Evolutionary conservation across 495 filamentous ascomycete species (phyloP), one percentile per base, ranked within the genome.

Genomic region (Beverwykella pulmonaria): DNA sequence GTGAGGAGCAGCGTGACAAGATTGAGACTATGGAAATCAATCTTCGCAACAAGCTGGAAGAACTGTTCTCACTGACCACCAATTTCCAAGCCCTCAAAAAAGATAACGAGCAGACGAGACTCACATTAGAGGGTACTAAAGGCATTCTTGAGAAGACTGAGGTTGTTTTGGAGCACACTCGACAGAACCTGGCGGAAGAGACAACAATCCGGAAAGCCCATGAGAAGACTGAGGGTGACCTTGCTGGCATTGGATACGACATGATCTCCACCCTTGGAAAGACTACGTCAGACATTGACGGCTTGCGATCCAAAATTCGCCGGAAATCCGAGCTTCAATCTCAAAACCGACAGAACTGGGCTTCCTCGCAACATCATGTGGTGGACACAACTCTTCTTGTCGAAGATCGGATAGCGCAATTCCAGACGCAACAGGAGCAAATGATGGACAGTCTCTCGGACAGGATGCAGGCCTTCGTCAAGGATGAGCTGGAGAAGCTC

Each of bases 11-110:
- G 72, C 83, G 84, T 20, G 91, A 92, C 66, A 92, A 90, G 75
- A 95, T 98, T 52, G 93, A 95, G 70, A 89, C 92, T 0, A 90
- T 98, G 81, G 94, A 98, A 71, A 83, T 83, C 25, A 95, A 91
- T 63, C 82, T 98, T 19, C 84, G 90, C 19, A 92, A 96, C 76
- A 97, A 96, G 68, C 87, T 92, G 0, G 91, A 97, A 70, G 92
- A 98, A 73, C 82, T 98, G 8, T 92, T 96, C 73, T 81, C 86
- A 0, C 77, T 96, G 19, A 96, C 91, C 8, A 88, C 86, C 23
- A 92, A 86, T 66, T 93, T 97, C 74, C 92, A 90, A 72, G 84
- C 82, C 2, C 77, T 97, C 65, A 95, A 92, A 75, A 90, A 92
- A 56, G 91, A 97, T 50, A 88, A 92, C 61, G 93, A 98, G 59